Conservation (phyloP, 2,329 filamentous ascomycete species). For the Stromatinia cepivora region DNA sequence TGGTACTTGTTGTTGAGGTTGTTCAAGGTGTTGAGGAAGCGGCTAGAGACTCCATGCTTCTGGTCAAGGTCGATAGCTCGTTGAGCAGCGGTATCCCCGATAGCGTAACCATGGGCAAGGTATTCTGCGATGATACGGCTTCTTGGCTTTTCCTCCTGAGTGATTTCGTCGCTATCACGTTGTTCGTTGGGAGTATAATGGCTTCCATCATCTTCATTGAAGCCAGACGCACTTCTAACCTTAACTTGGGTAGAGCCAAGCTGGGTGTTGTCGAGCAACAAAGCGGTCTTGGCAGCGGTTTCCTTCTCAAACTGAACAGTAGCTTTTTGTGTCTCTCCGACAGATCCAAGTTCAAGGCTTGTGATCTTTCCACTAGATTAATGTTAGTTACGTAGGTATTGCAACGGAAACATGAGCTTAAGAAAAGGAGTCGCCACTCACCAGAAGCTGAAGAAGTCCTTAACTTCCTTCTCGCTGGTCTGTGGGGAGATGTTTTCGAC, state of each 20-base stretch:
- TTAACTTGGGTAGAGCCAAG: constrained; percentile 84
- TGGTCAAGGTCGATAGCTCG: constrained; percentile 83
- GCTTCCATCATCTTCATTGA: constrained; percentile 59
- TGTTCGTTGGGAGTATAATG: constrained; percentile 56
- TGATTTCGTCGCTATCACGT: constrained; percentile 67
- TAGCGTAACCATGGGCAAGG: constrained; percentile 85
- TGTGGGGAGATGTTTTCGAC: constrained; percentile 83
- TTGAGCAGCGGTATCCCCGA: constrained; percentile 72
- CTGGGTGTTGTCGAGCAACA: constrained; percentile 95
- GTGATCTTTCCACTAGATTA: constrained; percentile 80
- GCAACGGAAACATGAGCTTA: neutral
- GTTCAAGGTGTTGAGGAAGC: constrained; percentile 75
- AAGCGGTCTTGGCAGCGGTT: constrained; percentile 93
- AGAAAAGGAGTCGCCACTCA: constrained; percentile 47
- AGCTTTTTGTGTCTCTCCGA: constrained; percentile 73
- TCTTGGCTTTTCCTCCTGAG: constrained; percentile 96
- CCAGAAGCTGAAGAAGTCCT: constrained; percentile 97
- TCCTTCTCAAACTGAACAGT: constrained; percentile 97
- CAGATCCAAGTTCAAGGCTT: constrained; percentile 69
- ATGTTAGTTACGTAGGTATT: constrained; percentile 29
- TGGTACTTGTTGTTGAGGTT: constrained; percentile 84
- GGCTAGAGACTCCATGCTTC: constrained; percentile 79
- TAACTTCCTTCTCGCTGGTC: constrained; percentile 87
- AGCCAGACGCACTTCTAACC: constrained; percentile 65
- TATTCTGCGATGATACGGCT: constrained; percentile 94